Evolutionary conservation across 1,284 basidiomycete species (phyloP).

Genomic region (Sanghuangporus sanghuang): DNA sequence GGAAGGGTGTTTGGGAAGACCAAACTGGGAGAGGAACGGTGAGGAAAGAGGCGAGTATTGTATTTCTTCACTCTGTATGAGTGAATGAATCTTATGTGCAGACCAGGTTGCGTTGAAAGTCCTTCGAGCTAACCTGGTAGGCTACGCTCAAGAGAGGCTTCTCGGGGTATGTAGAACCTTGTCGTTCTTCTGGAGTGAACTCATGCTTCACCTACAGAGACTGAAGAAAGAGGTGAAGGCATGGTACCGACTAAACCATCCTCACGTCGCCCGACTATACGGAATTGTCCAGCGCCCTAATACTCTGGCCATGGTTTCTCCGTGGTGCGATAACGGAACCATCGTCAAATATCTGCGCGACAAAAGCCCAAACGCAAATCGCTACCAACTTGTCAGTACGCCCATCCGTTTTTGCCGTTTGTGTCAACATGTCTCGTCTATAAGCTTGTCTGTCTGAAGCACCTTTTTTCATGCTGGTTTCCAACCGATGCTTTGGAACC

Average conservation of each 20-base stretch:
- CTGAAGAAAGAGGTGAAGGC: slow-evolving; percentile 47
- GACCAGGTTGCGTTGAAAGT: slow-evolving; percentile 51
- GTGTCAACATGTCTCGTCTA: neutral
- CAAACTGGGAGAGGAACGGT: slow-evolving; percentile 32
- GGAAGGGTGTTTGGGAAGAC: slow-evolving; percentile 50
- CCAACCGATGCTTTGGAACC: neutral
- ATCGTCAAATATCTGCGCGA: slow-evolving; percentile 41
- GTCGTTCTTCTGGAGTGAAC: neutral
- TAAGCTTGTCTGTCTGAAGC: neutral
- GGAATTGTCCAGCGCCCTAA: slow-evolving; percentile 43
- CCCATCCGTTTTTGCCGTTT: neutral
- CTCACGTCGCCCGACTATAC: slow-evolving; percentile 44
- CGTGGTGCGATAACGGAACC: slow-evolving; percentile 55
- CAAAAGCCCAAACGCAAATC: slow-evolving; percentile 32
- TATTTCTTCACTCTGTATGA: neutral
- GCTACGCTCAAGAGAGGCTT: slow-evolving; percentile 45
- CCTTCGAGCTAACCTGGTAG: slow-evolving; percentile 47
- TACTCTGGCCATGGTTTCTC: slow-evolving; percentile 54
- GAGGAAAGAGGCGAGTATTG: slow-evolving; percentile 28
- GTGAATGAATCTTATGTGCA: neutral
- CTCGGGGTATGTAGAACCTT: slow-evolving; percentile 34
- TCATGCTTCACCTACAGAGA: slow-evolving; percentile 30
- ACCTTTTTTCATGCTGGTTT: neutral
- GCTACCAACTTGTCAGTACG: slow-evolving; percentile 39
- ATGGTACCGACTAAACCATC: slow-evolving; percentile 49